These are phyloP conservation scores for Talaromyces sp. DNA, from an alignment of 2,329 filamentous ascomycete genomes.

Conservation along the genomic window DNA sequence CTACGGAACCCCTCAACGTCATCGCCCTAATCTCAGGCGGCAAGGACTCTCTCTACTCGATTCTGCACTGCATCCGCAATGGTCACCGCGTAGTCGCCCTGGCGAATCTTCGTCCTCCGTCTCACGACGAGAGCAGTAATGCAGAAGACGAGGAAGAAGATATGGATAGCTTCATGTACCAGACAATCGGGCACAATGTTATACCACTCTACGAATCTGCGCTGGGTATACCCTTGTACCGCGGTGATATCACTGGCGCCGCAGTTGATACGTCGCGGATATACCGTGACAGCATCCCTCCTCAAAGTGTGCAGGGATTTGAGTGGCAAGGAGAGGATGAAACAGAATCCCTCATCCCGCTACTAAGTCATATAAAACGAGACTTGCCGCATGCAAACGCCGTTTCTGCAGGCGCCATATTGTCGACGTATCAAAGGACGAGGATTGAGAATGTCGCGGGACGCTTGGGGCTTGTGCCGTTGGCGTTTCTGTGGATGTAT, in stretches of 20 bases:
- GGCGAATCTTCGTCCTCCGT: slow-evolving; percentile 75
- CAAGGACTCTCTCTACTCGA: slow-evolving; percentile 93
- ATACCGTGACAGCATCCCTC: slow-evolving; percentile 51
- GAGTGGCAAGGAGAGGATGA: slow-evolving; percentile 4
- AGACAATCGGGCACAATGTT: slow-evolving; percentile 86
- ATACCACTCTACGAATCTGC: slow-evolving; percentile 80
- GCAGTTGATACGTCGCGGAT: slow-evolving; percentile 69
- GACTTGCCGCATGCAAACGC: slow-evolving; percentile 79
- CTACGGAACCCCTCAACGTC: slow-evolving; percentile 56
- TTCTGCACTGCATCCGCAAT: slow-evolving; percentile 83
- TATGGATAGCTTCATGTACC: slow-evolving; percentile 98
- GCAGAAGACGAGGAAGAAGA: slow-evolving; percentile 36
- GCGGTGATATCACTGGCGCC: slow-evolving; percentile 68
- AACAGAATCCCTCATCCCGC: slow-evolving; percentile 78
- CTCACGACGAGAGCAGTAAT: background rate
- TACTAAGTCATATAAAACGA: slow-evolving; percentile 65
- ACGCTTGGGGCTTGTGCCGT: slow-evolving; percentile 75
- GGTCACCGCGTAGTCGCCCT: slow-evolving; percentile 83
- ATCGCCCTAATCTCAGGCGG: slow-evolving; percentile 93
- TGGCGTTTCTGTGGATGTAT: slow-evolving; percentile 93
- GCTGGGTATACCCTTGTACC: slow-evolving; percentile 78
- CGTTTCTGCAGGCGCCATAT: slow-evolving; percentile 82
- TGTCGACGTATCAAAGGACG: slow-evolving; percentile 94
- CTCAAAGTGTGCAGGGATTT: background rate
- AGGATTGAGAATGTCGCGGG: slow-evolving; percentile 87